phyloP scores from a whole-genome alignment of 371 early-diverging fungal species.

The Apophysomyces ossiformis region DNA sequence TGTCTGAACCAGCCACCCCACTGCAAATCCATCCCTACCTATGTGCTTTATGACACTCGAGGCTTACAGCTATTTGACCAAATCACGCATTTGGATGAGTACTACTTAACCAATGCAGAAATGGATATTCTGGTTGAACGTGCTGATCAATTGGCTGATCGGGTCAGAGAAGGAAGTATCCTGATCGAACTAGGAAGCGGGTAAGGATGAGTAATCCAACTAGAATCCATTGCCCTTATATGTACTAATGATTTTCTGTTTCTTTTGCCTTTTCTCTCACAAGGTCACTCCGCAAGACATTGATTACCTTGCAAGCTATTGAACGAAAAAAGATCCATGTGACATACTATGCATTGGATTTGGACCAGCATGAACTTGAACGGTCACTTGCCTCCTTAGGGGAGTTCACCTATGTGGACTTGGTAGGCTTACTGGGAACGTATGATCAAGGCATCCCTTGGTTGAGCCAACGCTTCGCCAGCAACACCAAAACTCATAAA shows the following conservation, averaged over 20 bases:
- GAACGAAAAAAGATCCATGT: slow-evolving; percentile 64
- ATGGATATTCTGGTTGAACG: slow-evolving; percentile 70
- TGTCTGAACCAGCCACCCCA: slow-evolving; percentile 38
- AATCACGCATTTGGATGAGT: slow-evolving; percentile 85
- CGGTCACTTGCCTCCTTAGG: slow-evolving; percentile 59
- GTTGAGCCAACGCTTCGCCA: slow-evolving; percentile 52
- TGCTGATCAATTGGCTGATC: slow-evolving; percentile 67
- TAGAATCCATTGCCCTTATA: neutral
- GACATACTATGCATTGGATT: slow-evolving; percentile 92
- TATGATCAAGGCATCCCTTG: slow-evolving; percentile 83
- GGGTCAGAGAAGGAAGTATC: slow-evolving; percentile 68
- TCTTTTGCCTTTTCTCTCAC: neutral
- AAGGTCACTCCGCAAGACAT: slow-evolving; percentile 88
- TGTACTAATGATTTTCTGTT: neutral
- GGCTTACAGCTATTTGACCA: slow-evolving; percentile 89
- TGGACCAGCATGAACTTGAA: slow-evolving; percentile 79
- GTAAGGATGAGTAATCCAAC: slow-evolving; percentile 38
- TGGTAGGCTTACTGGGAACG: slow-evolving; percentile 86
- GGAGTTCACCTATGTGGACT: slow-evolving; percentile 56
- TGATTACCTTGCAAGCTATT: slow-evolving; percentile 75
- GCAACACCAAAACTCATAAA: slow-evolving; percentile 55
- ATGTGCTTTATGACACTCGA: slow-evolving; percentile 82
- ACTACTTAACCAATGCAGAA: slow-evolving; percentile 87
- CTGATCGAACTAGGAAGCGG: slow-evolving; percentile 89
- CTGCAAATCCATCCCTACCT: slow-evolving; percentile 66